Base-by-base conservation (phyloP, 2,329 filamentous ascomycete species). In the Beauveria bassiana region DNA sequence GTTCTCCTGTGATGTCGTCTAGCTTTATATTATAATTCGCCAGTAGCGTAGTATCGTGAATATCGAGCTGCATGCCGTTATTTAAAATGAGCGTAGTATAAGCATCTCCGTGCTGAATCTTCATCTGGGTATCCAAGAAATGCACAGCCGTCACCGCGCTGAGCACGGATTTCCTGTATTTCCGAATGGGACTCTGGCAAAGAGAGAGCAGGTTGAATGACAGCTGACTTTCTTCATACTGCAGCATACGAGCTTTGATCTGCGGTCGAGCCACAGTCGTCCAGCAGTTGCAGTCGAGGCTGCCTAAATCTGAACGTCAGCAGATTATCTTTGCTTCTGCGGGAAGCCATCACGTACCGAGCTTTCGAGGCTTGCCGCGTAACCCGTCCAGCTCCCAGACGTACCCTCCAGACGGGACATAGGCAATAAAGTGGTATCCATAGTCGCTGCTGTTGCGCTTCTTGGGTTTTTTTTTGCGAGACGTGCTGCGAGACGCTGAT, bases 361-460 rank as follows among this genome's bases (percentile, higher is more conserved):
- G 63, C 40, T 68, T 70, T 42, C 65, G 81, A 3, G 91, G 93
- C 65, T 86, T 84, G 47, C 78, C 78, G 71, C 93, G 86, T 24
- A 97, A 78, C 5, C 93, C 93, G 72, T 98, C 93, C 5, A 98
- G 84, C 71, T 93, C 90, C 91, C 91, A 97, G 16, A 96, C 83
- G 61, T 84, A 78, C 2, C 84, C 86, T n/a, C 82, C 79, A 16
- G 86, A 82, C 2, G 91, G 90, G 34, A 97, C 86, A 70, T 93
- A 96, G 7, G 92, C 93, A 65, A 96, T 88, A 72, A 95, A 98
- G 70, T 98, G 93, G 70, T 88, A 95, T 0, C 84, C 86, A 14
- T 83, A 81, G n/a, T 90, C 83, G 0, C 80, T 75, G 7, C 81
- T 76, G 5, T 74, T 71, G n/a, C 74, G 62, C 40, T 76, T 74